Evolutionary conservation across 2,329 filamentous ascomycete species (phyloP), one percentile per base, ranked within the genome.

Genomic region (Fusarium pilosicola): DNA sequence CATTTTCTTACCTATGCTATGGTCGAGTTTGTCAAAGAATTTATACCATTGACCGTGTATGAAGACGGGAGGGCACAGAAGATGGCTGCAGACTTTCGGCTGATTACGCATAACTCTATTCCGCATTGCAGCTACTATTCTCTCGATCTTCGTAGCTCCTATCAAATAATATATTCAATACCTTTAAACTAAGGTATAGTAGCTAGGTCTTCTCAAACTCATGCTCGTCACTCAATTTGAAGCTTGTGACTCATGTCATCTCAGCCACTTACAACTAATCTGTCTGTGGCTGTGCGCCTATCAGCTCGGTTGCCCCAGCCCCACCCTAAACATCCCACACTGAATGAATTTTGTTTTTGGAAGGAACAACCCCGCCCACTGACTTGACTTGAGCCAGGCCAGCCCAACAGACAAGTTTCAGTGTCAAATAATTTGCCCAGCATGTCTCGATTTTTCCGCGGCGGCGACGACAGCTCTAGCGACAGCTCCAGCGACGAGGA

Each of bases 381-480:
- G 74, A 79, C 78, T 77, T 78, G 74, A 79, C 78, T 77, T 70
- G 65, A 67, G 62, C 76, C 72, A 77, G 71, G 56, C 56, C 56
- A 59, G 56, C 56, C 56, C 56, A 59, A 51, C 78, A 76, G 79
- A 79, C 77, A 78, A 74, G 75, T 68, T 74, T 67, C 72, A 78
- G 74, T 71, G 76, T 73, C 76, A 69, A 77, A 73, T 68, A 74
- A 73, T 77, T 75, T 73, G 76, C 79, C 83, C 86, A 93, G 82
- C 73, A 96, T 96, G 93, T 98, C 96, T 89, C 93, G 95, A 87
- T 99, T 98, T 86, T 98, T 98, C 89, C 93, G 94, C 75, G 93
- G 93, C 84, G 93, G 92, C 81, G 88, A 89, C 87, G 95, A 97
- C 86, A 98, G 95, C 91, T 97, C 96, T 81, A 94, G 91, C 88